Percentiles rank a stretch among this genome's conserved stretches.
These are phyloP conservation scores for Aureobasidium sp. DNA, from an alignment of 2,329 filamentous ascomycete species.

Conservation along the genomic window DNA sequence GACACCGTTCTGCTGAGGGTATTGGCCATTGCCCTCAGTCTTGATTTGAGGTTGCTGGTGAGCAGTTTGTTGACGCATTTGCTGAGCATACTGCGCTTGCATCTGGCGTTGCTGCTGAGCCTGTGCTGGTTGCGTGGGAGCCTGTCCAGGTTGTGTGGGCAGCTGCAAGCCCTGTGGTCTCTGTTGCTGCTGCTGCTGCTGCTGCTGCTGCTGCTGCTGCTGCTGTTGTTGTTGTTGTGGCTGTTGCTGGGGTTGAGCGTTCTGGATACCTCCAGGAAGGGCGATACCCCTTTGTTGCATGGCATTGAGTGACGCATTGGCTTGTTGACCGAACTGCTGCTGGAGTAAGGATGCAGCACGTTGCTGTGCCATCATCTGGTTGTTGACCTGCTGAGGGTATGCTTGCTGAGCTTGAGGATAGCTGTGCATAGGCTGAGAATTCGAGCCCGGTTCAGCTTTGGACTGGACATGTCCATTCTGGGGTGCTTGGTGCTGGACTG, in stretches of 20 bases:
- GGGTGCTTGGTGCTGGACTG: slow-evolving; percentile 18
- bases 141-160: slow-evolving; percentile 24
- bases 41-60: slow-evolving; percentile 31
- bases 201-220: slow-evolving; percentile 21
- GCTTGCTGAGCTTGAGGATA: slow-evolving; percentile 28
- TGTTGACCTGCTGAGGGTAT: slow-evolving; percentile 30
- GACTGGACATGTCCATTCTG: slow-evolving; percentile 30
- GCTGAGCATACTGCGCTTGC: slow-evolving; percentile 30
- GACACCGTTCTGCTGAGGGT: slow-evolving; percentile 35
- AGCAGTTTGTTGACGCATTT: slow-evolving; percentile 30
- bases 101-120: slow-evolving; percentile 30
- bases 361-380: slow-evolving; percentile 46
- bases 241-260: slow-evolving; percentile 9
- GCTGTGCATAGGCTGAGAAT: slow-evolving; percentile 19
- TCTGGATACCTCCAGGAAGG: slow-evolving; percentile 14
- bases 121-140: slow-evolving; percentile 18
- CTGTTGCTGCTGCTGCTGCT: slow-evolving; percentile 21
- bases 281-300: slow-evolving; percentile 37
- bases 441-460: slow-evolving; percentile 45
- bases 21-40: slow-evolving; percentile 23
- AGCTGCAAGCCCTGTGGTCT: slow-evolving; percentile 30
- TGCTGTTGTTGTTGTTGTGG: slow-evolving; percentile 5
- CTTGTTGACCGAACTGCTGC: slow-evolving; percentile 54
- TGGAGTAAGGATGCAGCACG: slow-evolving; percentile 47
- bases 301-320: slow-evolving; percentile 60